Evolutionary conservation across 805 yeast genomes (phyloP).

Genomic region (Suhomyces emberorum): DNA sequence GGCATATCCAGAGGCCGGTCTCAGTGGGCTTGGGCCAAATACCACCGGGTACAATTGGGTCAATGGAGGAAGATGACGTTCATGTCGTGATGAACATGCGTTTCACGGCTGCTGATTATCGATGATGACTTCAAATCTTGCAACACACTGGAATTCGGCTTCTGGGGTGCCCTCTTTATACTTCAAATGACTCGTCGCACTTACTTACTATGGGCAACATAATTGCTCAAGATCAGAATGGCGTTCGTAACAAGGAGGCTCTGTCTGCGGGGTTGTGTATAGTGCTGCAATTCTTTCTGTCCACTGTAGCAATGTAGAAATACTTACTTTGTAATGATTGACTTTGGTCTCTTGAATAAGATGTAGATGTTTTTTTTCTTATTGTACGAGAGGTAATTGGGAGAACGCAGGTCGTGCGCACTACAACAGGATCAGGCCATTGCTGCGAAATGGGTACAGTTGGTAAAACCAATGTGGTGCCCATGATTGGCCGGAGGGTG

Average conservation of each 20-base stretch:
- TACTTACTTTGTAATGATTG: slow-evolving; percentile 1
- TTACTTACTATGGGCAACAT: not conserved
- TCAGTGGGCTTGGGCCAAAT: too few species aligned
- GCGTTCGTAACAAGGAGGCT: too few species aligned
- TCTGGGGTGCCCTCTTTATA: not conserved
- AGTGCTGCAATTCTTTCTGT: too few species aligned
- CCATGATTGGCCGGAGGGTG: too few species aligned
- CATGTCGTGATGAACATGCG: too few species aligned
- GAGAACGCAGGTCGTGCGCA: not conserved
- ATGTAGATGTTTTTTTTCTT: not conserved
- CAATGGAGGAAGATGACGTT: too few species aligned
- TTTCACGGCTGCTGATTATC: too few species aligned
- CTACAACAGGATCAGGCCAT: not conserved
- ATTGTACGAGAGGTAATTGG: slow-evolving; percentile 1
- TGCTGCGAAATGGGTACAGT: not conserved
- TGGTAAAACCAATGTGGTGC: not conserved
- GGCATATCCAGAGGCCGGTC: too few species aligned
- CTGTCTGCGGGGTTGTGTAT: too few species aligned
- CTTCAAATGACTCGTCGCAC: not conserved
- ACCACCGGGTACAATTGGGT: too few species aligned
- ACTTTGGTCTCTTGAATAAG: not conserved
- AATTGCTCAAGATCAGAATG: slow-evolving; percentile 3
- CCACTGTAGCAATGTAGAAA: not conserved
- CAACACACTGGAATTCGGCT: too few species aligned
- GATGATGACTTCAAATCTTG: too few species aligned